Evolutionary conservation across 768 basidiomycete genomes (phyloP), one percentile per base, ranked within the genome.

Genomic region (Naganishia randhawae): DNA sequence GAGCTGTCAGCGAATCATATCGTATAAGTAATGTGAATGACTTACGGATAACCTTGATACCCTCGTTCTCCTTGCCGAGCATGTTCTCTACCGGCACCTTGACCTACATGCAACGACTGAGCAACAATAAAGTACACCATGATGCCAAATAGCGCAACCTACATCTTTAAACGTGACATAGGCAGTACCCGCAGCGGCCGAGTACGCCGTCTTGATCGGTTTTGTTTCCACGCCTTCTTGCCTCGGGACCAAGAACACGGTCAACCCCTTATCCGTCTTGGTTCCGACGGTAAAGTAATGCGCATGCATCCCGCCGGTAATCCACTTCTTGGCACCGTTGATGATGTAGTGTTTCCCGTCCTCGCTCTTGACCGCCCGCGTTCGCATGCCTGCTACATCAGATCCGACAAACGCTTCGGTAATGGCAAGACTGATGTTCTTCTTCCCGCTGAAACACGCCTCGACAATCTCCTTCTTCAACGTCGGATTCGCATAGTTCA

Each of bases 201-300:
- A 93, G 79, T 98, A 94, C n/a, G 86, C 87, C 0, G 92, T 93
- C 82, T 91, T 91, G 82, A 94, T 94, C 9, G 85, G 80, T 75
- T 87, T 89, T 1, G 92, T 93, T 79, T 91, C 87, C 17, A 94
- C 85, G 53, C 90, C 89, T 69, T 89, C 89, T 8, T 84, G 83
- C 19, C 91, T 86, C 74, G 92, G 90, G 5, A 96, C 86, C 17
- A 94, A 84, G 71, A 96, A 88, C 65, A 91, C 89, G 25, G 92
- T 90, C 69, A 94, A 85, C 11, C 90, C 89, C 54, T 85, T 83
- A 77, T 85, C 75, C 65, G 74, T 67, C 68, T 63, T 45, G 27
- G 61, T 66, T 19, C 48, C 54, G 11, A 70, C 67, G 51, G 48
- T 48, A 39, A 78, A 80, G 72, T 77, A 80, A 53, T 78, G 74